Evolutionary conservation across 108 stramenopile genomes (phyloP).

Genomic region (Cylindrotheca closterium): DNA sequence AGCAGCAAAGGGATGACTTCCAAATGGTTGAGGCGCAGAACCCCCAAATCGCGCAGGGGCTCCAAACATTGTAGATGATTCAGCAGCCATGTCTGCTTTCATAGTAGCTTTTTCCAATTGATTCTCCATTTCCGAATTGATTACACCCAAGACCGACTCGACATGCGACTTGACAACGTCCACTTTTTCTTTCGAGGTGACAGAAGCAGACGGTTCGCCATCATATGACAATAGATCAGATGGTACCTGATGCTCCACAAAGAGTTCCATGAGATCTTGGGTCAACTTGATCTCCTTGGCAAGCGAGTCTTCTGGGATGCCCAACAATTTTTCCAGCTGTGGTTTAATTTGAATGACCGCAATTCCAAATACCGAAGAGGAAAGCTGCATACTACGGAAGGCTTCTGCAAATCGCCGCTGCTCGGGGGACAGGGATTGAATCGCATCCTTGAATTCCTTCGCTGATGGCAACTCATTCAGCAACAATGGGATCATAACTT

Average conservation of each 20-base stretch:
- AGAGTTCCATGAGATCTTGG: constrained; percentile 76
- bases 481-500: constrained; percentile 73
- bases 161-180: constrained; percentile 60
- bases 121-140: constrained; percentile 46
- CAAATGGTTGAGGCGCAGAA: neutral
- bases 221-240: constrained; percentile 84
- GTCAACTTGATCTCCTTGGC: constrained; percentile 86
- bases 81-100: constrained; percentile 59
- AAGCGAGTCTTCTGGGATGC: constrained; percentile 59
- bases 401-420: constrained; percentile 83
- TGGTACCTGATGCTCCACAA: constrained; percentile 87
- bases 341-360: constrained; percentile 84
- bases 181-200: constrained; percentile 50
- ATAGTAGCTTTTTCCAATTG: constrained; percentile 47
- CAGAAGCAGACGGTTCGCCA: constrained; percentile 16
- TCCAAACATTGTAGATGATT: neutral
- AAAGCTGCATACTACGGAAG: constrained; percentile 80
- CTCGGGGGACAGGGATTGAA: constrained; percentile 78
- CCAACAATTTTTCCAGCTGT: constrained; percentile 75
- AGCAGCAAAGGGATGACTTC: neutral
- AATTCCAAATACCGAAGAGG: constrained; percentile 75
- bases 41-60: neutral
- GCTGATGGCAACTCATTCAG: constrained; percentile 82
- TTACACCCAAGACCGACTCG: constrained; percentile 59
- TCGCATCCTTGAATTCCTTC: constrained; percentile 88